Base-by-base conservation (phyloP, 106 monocot genomes). In the Acorus calamus region DNA sequence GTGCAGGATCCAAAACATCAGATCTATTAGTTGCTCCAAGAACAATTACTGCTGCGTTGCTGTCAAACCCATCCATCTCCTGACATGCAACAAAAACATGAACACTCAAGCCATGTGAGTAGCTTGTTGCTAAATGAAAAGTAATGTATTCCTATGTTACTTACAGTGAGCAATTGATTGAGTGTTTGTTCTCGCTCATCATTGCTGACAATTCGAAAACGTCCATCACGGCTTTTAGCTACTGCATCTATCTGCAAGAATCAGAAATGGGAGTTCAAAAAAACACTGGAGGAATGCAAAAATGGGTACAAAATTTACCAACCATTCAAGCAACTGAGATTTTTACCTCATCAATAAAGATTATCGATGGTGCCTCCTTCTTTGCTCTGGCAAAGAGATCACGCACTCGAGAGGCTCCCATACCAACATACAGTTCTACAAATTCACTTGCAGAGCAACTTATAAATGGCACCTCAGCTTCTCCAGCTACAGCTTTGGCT, bases 41-140 rank as follows among this genome's bases (percentile, higher is more conserved):
- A 46, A 98, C 91, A 59, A 98, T 98, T 61, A 98, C 96, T 45
- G 88, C 83, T 53, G 96, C 80, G 51, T 79, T 98, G 72, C 91
- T 98, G 55, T 98, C 96, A 81, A 98, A 98, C 53, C 96, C 96
- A 80, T 98, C 96, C 96, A 98, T 98, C 79, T 98, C 94, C 94
- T 96, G 69, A 69, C 13, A 65, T 52, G 49, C 11, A 4, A 56
- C 4, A n/a, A 56, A 11, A 8, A 14, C 56, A 49, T 7, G 6
- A 14, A 13, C 45, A n/a, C n/a, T n/a, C n/a, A n/a, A n/a, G n/a
- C n/a, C n/a, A 49, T 5, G 10, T 47, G 4, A 63, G 11, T 63
- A 28, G 28, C 28, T 28, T 28, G 28, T 28, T 28, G 28, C 28
- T 28, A 28, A 28, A 28, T 0, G 28, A 28, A 28, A 28, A 28